Conservation (phyloP, 1,139 yeast species). For the Geotrichum siamense region DNA sequence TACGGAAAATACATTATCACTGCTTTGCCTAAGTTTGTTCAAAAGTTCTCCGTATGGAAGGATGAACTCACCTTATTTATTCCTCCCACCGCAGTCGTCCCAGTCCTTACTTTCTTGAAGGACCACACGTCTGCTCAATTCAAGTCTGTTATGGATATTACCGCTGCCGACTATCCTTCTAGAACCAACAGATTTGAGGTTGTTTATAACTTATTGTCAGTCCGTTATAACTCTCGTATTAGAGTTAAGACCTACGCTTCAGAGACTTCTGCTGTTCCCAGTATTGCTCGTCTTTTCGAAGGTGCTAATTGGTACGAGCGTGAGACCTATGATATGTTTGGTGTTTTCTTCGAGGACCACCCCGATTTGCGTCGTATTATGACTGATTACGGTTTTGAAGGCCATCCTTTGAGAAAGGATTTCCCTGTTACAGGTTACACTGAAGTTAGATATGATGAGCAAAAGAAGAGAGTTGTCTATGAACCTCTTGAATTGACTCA, state of each 20-base stretch:
- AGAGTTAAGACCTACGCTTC: constrained; percentile 85
- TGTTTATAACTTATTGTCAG: constrained; percentile 73
- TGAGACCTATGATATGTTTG: constrained; percentile 80
- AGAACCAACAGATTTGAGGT: constrained; percentile 82
- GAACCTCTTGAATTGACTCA: constrained; percentile 88
- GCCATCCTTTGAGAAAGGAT: constrained; percentile 86
- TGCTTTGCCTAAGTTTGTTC: constrained; percentile 73
- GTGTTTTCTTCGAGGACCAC: constrained; percentile 80
- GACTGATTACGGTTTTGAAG: constrained; percentile 91
- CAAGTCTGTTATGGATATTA: constrained; percentile 71
- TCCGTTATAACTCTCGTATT: constrained; percentile 79
- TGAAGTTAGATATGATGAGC: constrained; percentile 84
- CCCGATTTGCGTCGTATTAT: constrained; percentile 85
- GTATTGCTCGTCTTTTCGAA: constrained; percentile 58
- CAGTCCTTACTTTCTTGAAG: constrained; percentile 60
- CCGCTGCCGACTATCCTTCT: constrained; percentile 83
- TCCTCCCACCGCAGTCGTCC: constrained; percentile 69
- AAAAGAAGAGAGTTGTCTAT: constrained; percentile 80
- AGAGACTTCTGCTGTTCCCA: constrained; percentile 77
- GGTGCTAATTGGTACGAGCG: constrained; percentile 91
- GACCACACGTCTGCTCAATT: constrained; percentile 78
- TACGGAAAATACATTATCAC: constrained; percentile 77
- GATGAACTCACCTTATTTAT: constrained; percentile 74
- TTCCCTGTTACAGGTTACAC: constrained; percentile 91
- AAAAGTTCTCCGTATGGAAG: constrained; percentile 84